Conservation (phyloP, 2,329 filamentous ascomycete genomes). For the Hortaea werneckii region DNA sequence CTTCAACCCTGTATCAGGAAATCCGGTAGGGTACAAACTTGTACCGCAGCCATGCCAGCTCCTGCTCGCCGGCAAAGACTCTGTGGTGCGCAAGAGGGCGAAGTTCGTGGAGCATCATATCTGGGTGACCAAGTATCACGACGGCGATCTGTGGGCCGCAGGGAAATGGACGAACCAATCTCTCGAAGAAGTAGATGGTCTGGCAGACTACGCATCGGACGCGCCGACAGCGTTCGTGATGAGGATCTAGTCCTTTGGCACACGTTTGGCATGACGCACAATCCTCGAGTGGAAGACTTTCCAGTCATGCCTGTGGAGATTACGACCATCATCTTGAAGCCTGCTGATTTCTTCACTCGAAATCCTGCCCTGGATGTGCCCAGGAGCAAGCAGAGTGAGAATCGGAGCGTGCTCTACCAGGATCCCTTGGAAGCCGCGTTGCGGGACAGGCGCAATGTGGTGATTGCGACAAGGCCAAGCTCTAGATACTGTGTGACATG, state of each 20-base stretch:
- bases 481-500: too few relatives aligned
- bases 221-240: constrained; percentile 29
- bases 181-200: constrained; percentile 35
- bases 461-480: too few relatives aligned
- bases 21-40: neutral
- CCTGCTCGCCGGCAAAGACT: constrained; percentile 15
- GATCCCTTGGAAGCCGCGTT: too few relatives aligned
- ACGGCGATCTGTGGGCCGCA: constrained; percentile 42
- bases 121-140: constrained; percentile 45
- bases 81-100: constrained; percentile 36
- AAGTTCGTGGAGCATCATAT: constrained; percentile 42
- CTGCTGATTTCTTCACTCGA: constrained; percentile 43
- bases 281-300: constrained; percentile 43
- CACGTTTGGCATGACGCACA: constrained; percentile 42
- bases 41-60: neutral
- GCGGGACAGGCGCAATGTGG: too few relatives aligned
- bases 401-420: too few relatives aligned
- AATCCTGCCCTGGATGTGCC: constrained; percentile 47
- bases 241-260: constrained; percentile 42
- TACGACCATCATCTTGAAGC: constrained; percentile 35
- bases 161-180: constrained; percentile 40
- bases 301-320: constrained; percentile 42
- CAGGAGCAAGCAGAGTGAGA: neutral
- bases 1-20: constrained; percentile 30
- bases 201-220: constrained; percentile 15